These are phyloP conservation scores for Xylaria grammica DNA, from an alignment of 495 filamentous ascomycete genomes.

Conservation along the genomic window DNA sequence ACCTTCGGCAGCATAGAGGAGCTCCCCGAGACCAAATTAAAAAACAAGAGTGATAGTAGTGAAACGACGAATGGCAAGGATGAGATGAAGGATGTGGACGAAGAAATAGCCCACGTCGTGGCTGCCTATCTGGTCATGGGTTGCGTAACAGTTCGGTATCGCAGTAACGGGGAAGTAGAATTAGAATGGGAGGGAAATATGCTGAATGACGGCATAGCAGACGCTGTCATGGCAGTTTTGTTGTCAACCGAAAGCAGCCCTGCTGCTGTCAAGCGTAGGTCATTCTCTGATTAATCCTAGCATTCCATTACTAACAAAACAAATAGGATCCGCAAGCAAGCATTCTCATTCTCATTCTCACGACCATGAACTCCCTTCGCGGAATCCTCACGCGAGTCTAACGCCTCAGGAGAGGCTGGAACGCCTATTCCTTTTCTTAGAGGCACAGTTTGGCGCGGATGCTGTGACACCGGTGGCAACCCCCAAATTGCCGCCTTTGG, in stretches of 20 bases:
- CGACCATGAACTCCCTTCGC: constrained; percentile 46
- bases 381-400: constrained; percentile 74
- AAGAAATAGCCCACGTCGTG: constrained; percentile 57
- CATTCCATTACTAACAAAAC: constrained; percentile 27
- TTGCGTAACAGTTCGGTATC: constrained; percentile 76
- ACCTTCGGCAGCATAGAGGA: constrained; percentile 89
- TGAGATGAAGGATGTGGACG: constrained; percentile 59
- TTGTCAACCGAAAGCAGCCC: constrained; percentile 89
- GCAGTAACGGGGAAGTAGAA: constrained; percentile 76
- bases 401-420: constrained; percentile 75
- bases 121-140: constrained; percentile 87
- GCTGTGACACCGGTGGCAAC: constrained; percentile 73
- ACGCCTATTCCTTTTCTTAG: constrained; percentile 92
- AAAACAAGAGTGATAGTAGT: constrained; percentile 23
- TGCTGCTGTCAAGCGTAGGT: constrained; percentile 89
- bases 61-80: constrained; percentile 44
- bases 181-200: constrained; percentile 98
- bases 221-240: constrained; percentile 90
- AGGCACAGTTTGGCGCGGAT: constrained; percentile 89
- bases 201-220: constrained; percentile 95
- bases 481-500: constrained; percentile 58
- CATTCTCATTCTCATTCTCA: constrained; percentile 67
- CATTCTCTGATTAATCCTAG: not conserved
- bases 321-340: constrained; percentile 54
- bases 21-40: constrained; percentile 54